phyloP scores from a whole-genome alignment of 176 grass and related monocot species.

The Rhynchospora breviuscula region DNA sequence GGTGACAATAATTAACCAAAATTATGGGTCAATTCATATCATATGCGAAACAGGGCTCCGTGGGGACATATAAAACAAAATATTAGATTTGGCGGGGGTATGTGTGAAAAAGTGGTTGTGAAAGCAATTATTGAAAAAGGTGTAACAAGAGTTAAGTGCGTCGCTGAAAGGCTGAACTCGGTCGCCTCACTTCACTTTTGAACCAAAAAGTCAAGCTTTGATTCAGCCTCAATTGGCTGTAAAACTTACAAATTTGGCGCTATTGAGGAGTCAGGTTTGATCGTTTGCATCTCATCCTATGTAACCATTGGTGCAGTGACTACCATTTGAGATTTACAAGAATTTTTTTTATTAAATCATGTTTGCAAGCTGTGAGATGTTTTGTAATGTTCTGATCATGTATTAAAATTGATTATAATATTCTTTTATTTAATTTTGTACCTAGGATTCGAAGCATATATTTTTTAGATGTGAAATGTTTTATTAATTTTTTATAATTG shows the following conservation, averaged over 20 bases:
- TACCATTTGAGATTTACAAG: not conserved
- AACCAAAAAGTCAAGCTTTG: conserved; percentile 35
- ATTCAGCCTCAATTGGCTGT: conserved; percentile 8
- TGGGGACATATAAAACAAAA: not conserved
- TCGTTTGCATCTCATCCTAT: not conserved
- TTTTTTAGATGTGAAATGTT: too few relatives aligned
- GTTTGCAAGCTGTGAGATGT: not conserved
- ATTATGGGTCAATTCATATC: not conserved
- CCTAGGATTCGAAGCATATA: too few relatives aligned
- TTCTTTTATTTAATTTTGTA: too few relatives aligned
- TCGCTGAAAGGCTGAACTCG: conserved; percentile 28
- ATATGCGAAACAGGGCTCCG: not conserved
- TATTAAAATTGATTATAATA: too few relatives aligned
- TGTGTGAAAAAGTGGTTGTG: not conserved
- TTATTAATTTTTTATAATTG: too few relatives aligned
- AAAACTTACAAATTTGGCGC: conserved; percentile 16
- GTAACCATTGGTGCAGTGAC: not conserved
- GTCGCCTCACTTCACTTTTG: conserved; percentile 21
- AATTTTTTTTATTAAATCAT: not conserved
- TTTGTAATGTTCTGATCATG: not conserved
- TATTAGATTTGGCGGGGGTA: not conserved
- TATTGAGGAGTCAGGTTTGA: not conserved
- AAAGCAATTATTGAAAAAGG: not conserved
- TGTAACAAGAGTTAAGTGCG: not conserved
- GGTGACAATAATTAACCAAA: not conserved